Evolutionary conservation across 1,139 yeast species (phyloP), one percentile per base, ranked within the genome.

Genomic region (Hemisphaericaspora xylanilytica): DNA sequence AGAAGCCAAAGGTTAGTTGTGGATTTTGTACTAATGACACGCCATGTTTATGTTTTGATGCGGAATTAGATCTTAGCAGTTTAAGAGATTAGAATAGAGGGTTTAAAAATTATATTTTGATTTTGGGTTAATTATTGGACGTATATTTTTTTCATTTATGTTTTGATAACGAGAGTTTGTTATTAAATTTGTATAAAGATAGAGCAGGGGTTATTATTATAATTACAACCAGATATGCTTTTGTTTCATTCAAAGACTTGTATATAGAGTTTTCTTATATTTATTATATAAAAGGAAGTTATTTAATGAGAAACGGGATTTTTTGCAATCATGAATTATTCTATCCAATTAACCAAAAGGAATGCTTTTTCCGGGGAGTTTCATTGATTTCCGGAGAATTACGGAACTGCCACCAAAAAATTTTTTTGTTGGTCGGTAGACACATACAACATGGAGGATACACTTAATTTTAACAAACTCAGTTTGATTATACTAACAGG

Each of bases 21-120:
- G 75, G 74, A n/a, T 70, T 69, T 47, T 70, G 75, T 47, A 53
- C 64, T 20, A 61, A 59, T 39, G 73, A 64, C 36, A 65, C 67
- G 0, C 66, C 72, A 8, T 70, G 76, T 44, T 51, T 69, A 35
- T 70, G 76, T 48, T 53, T 67, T 37, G 75, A 63, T 44, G 59
- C 68, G 2, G 61, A 58, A 12, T 36, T 48, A 34, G 55, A 51
- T 25, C 25, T 50, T 17, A 41, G 24, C 20, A 32, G 32, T 35
- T 31, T 35, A 24, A 35, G 30, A 35, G 28, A 17, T 29, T 14
- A n/a, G 12, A 11, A n/a, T n/a, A 29, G 14, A 11, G 24, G 18
- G 10, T n/a, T 3, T 15, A 28, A 28, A 20, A 15, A 12, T 22
- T 22, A 9, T 6, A 22, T 6, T 22, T 22, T 22, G 18, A 5